phyloP scores from a whole-genome alignment of 2,329 filamentous ascomycete species.

The Verticillium isaacii region DNA sequence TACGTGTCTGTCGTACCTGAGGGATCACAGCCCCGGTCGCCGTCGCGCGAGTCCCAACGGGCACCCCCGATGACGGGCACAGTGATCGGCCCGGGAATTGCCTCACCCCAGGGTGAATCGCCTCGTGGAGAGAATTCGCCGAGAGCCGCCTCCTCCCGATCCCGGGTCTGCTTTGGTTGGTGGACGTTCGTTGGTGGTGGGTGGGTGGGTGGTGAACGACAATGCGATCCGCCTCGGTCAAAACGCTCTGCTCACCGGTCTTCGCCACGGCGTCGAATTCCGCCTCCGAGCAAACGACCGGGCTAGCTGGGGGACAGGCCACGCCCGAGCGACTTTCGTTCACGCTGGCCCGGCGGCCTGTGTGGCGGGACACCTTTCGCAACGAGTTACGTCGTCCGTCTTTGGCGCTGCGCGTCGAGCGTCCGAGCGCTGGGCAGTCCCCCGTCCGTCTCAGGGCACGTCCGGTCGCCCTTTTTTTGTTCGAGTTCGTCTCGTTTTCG shows the following conservation, averaged over 20 bases:
- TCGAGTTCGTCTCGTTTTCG: background rate
- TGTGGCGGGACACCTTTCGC: too few relatives aligned
- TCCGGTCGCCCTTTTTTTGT: background rate
- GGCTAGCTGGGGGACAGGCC: too few relatives aligned
- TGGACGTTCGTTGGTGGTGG: background rate
- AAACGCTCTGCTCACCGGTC: background rate
- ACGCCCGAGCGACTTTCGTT: background rate
- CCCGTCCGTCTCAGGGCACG: background rate
- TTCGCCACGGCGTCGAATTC: too few relatives aligned
- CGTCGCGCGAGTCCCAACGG: background rate
- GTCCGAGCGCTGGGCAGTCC: background rate
- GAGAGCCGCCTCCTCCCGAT: background rate
- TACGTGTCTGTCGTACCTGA: background rate
- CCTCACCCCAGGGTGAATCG: background rate
- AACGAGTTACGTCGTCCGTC: background rate
- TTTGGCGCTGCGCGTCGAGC: background rate
- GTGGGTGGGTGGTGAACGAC: background rate
- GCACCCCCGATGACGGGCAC: background rate
- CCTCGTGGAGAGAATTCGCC: background rate
- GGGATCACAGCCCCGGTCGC: background rate
- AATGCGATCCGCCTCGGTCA: background rate
- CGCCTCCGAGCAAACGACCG: too few relatives aligned
- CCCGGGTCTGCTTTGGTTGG: background rate
- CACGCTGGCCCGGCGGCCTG: background rate
- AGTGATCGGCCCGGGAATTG: background rate